Evolutionary conservation across 176 grass and related monocot genomes (phyloP).

Genomic region (Urochloa ruziziensis): DNA sequence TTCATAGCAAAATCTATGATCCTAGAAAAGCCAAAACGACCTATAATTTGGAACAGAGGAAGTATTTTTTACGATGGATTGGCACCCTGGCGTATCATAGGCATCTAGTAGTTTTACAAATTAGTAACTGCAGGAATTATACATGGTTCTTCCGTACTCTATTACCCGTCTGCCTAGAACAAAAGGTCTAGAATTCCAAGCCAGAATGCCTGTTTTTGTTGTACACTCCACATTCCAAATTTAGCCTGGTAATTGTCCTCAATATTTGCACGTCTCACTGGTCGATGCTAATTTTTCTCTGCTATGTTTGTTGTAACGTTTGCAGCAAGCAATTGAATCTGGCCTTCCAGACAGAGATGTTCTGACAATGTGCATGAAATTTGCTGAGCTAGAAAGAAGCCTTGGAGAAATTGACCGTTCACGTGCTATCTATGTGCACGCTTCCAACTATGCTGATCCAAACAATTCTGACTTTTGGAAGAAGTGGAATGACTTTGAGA

Average conservation of each 20-base stretch:
- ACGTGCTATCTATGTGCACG: conserved; percentile 69
- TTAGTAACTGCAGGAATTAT: not conserved
- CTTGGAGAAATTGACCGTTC: conserved; percentile 97
- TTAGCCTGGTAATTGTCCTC: not conserved
- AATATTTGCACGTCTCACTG: not conserved
- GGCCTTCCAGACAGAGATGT: conserved; percentile 74
- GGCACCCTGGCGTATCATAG: not conserved
- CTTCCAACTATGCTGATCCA: conserved; percentile 86
- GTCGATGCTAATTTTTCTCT: conserved; percentile 19
- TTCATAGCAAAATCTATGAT: too few relatives aligned
- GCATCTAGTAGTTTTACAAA: too few relatives aligned
- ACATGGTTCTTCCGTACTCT: not conserved
- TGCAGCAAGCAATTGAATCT: conserved; percentile 76
- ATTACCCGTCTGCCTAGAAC: not conserved
- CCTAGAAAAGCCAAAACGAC: too few relatives aligned
- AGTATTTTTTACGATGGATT: not conserved
- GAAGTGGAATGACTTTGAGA: conserved; percentile 98
- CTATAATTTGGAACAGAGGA: too few relatives aligned
- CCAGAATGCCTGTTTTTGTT: not conserved
- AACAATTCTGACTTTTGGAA: conserved; percentile 89
- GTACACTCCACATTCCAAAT: not conserved
- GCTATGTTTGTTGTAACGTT: conserved; percentile 6
- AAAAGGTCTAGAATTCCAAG: not conserved
- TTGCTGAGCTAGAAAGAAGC: conserved; percentile 82
- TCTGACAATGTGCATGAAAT: conserved; percentile 76